phyloP scores from a whole-genome alignment of 257 asterid genomes.

The Datura wrightii region DNA sequence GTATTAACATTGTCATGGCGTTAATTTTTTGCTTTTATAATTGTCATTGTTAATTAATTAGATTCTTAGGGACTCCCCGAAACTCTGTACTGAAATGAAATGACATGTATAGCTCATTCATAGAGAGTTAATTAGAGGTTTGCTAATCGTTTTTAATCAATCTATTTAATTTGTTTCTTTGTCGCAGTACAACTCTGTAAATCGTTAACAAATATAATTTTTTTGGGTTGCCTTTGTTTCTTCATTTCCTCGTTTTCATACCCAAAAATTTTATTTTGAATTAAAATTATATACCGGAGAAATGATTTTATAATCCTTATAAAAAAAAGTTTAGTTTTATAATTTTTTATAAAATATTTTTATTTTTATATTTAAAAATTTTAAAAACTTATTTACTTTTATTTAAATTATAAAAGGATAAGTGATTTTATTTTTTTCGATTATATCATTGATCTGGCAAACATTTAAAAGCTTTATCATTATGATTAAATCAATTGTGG shows the following conservation, averaged over 20 bases:
- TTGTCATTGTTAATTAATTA: background rate
- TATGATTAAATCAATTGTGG: background rate
- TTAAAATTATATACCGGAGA: no score
- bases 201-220: background rate
- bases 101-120: background rate
- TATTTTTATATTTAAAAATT: no score
- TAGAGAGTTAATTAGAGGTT: background rate
- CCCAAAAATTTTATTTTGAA: background rate
- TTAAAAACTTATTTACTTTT: no score
- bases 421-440: no score
- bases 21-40: background rate
- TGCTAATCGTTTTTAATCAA: background rate
- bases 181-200: conserved; percentile 12
- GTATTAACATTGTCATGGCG: background rate
- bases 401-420: no score
- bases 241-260: background rate
- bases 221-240: background rate
- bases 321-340: no score
- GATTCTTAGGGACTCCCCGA: background rate
- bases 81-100: background rate
- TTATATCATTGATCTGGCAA: no score
- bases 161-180: background rate
- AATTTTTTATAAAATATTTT: no score
- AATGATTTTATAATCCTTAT: no score
- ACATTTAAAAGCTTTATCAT: no score